phyloP scores from a whole-genome alignment of 106 monocot species.

The Posidonia australis region DNA sequence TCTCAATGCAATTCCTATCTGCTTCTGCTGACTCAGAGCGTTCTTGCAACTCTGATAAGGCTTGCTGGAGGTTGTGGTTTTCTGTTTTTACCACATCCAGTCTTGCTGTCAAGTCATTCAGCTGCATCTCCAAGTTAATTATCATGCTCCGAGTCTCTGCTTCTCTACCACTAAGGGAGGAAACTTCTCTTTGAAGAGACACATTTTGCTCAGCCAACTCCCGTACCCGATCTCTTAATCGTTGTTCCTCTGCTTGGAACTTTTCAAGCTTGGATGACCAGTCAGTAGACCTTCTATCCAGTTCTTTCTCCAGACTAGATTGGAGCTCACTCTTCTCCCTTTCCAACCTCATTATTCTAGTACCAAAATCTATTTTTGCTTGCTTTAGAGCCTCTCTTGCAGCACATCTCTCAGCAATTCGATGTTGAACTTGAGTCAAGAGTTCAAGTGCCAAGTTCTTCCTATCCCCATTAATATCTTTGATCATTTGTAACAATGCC shows the following conservation, averaged over 20 bases:
- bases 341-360: constrained; percentile 68
- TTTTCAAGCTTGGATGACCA: constrained; percentile 76
- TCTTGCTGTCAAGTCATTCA: constrained; percentile 32
- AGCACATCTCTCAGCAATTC: constrained; percentile 51
- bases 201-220: constrained; percentile 95
- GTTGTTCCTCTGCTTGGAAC: constrained; percentile 68
- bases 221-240: constrained; percentile 72
- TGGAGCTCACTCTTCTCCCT: constrained; percentile 77
- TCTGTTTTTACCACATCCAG: constrained; percentile 38
- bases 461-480: constrained; percentile 38
- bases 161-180: constrained; percentile 48
- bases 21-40: constrained; percentile 33
- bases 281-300: constrained; percentile 69
- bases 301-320: constrained; percentile 57
- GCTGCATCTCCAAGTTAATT: constrained; percentile 31
- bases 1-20: constrained; percentile 33
- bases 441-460: constrained; percentile 56
- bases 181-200: constrained; percentile 74
- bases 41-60: constrained; percentile 37
- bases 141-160: constrained; percentile 22
- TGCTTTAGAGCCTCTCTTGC: constrained; percentile 43
- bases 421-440: constrained; percentile 47
- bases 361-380: constrained; percentile 47
- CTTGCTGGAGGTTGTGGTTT: constrained; percentile 37
- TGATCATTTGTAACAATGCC: constrained; percentile 36